Percentiles rank a stretch among this genome's conserved stretches.
phyloP scores from a whole-genome alignment of 1,139 yeast genomes.

The Blastobotrys serpentis region DNA sequence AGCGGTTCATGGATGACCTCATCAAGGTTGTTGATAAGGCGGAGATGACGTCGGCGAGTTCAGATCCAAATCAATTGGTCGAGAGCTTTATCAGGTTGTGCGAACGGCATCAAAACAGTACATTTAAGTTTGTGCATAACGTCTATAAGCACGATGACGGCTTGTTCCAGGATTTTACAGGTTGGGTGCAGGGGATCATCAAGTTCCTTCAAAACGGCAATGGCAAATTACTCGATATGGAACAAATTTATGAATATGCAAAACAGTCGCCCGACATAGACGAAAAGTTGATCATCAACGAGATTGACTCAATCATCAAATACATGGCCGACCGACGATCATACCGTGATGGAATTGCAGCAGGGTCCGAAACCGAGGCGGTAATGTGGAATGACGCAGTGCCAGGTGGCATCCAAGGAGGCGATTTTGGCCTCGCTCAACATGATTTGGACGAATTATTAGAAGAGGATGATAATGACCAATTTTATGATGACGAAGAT shows the following conservation, averaged over 20 bases:
- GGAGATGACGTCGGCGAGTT: slow-evolving; percentile 47
- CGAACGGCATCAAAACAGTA: slow-evolving; percentile 65
- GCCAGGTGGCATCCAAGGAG: slow-evolving; percentile 44
- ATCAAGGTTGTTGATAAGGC: slow-evolving; percentile 52
- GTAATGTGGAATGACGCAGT: slow-evolving; percentile 33
- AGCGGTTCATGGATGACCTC: slow-evolving; percentile 70
- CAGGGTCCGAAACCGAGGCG: slow-evolving; percentile 7
- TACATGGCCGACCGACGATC: slow-evolving; percentile 47
- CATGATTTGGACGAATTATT: slow-evolving; percentile 33
- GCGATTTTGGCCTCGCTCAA: slow-evolving; percentile 58
- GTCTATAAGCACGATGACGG: slow-evolving; percentile 74
- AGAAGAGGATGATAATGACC: slow-evolving; percentile 32
- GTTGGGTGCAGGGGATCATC: slow-evolving; percentile 67
- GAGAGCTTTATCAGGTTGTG: slow-evolving; percentile 62
- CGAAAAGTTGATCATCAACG: slow-evolving; percentile 42
- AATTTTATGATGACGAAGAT: slow-evolving; percentile 7
- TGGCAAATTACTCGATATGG: slow-evolving; percentile 37
- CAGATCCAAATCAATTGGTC: slow-evolving; percentile 56
- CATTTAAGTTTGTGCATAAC: slow-evolving; percentile 74
- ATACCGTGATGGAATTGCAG: slow-evolving; percentile 32
- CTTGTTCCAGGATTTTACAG: slow-evolving; percentile 65
- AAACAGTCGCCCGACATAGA: slow-evolving; percentile 46
- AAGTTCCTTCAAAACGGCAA: slow-evolving; percentile 59
- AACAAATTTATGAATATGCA: slow-evolving; percentile 29
- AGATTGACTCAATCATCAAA: slow-evolving; percentile 47